Conservation (phyloP, 2,329 filamentous ascomycete genomes). For the Neonectria neomacrospora region DNA sequence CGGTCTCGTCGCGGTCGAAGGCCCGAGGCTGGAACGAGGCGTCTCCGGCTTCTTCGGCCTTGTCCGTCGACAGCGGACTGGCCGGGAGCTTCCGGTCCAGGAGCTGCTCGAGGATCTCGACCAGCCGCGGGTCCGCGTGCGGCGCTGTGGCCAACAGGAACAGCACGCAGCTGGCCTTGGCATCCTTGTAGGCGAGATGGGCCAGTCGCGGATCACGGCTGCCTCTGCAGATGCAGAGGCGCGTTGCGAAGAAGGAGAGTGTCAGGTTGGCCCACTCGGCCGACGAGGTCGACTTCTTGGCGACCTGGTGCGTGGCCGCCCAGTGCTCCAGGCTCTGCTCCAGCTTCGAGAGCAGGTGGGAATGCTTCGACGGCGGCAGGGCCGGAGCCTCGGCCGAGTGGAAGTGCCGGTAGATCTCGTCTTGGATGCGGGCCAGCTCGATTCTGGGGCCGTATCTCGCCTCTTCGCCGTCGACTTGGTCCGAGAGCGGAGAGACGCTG, state of each 20-base stretch:
- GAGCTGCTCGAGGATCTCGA: slow-evolving; percentile 29
- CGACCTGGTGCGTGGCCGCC: slow-evolving; percentile 29
- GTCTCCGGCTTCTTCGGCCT: background rate
- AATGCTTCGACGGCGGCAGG: slow-evolving; percentile 11
- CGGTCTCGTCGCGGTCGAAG: slow-evolving; percentile 16
- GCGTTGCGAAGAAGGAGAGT: slow-evolving; percentile 39
- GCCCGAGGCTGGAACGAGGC: background rate
- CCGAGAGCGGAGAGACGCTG: slow-evolving; percentile 4
- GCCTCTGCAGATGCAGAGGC: slow-evolving; percentile 32
- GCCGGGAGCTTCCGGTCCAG: slow-evolving; percentile 19
- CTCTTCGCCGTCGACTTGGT: slow-evolving; percentile 15
- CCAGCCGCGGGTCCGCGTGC: slow-evolving; percentile 28
- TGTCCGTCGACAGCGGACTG: slow-evolving; percentile 3
- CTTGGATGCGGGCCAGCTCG: slow-evolving; percentile 40
- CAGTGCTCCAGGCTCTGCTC: slow-evolving; percentile 40
- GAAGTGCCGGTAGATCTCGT: slow-evolving; percentile 38
- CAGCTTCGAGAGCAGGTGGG: slow-evolving; percentile 26
- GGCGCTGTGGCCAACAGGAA: slow-evolving; percentile 37
- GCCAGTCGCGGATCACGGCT: slow-evolving; percentile 17
- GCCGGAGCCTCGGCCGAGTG: slow-evolving; percentile 29
- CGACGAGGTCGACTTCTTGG: slow-evolving; percentile 25
- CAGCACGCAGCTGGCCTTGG: slow-evolving; percentile 40
- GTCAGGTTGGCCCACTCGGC: slow-evolving; percentile 26
- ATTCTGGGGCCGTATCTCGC: slow-evolving; percentile 28
- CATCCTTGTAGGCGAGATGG: slow-evolving; percentile 27